Evolutionary conservation across 805 yeast genomes (phyloP).

Genomic region (Lipomyces starkeyi): DNA sequence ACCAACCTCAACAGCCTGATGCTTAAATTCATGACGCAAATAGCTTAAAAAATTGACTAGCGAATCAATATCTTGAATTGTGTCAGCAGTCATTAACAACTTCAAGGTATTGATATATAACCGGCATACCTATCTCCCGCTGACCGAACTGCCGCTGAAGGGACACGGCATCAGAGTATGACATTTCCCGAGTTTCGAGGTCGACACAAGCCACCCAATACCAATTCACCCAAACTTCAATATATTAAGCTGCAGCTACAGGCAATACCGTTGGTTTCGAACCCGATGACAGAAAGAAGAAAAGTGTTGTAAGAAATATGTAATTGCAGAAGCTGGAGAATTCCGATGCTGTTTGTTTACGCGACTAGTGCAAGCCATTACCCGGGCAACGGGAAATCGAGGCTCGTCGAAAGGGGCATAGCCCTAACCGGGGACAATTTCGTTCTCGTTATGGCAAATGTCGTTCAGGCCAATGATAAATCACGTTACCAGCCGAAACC

Average conservation of each 20-base stretch:
- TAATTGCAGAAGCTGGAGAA: neutral
- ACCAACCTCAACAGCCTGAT: conserved; percentile 33
- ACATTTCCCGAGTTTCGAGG: conserved; percentile 9
- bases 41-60: conserved; percentile 11
- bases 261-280: neutral
- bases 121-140: conserved; percentile 17
- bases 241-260: neutral
- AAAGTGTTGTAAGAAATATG: neutral
- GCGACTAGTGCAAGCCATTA: neutral
- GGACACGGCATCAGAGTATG: conserved; percentile 12
- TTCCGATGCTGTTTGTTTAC: neutral
- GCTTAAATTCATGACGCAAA: conserved; percentile 34
- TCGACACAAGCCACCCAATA: neutral
- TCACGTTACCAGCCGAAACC: neutral
- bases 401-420: too few species aligned
- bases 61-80: conserved; percentile 6
- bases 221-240: neutral
- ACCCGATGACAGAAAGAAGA: neutral
- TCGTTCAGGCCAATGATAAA: neutral
- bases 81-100: neutral
- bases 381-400: neutral
- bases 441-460: neutral
- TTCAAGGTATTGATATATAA: neutral
- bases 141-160: conserved; percentile 19
- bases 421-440: neutral